These are phyloP conservation scores for Kazachstania taianensis DNA, from an alignment of 805 yeast genomes.

Conservation along the genomic window DNA sequence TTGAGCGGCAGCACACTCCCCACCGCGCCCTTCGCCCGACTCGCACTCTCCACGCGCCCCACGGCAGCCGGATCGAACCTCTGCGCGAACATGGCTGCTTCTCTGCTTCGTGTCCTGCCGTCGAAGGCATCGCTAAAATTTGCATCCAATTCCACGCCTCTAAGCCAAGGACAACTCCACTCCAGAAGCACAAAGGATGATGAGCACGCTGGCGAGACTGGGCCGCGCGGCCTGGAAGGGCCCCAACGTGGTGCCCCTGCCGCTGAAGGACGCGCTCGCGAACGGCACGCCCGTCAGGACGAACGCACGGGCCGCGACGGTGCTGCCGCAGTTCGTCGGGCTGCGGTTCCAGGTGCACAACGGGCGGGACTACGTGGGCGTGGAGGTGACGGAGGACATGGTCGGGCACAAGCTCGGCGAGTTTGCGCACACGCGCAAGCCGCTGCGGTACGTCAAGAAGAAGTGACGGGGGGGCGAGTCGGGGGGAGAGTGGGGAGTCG, in stretches of 20 bases:
- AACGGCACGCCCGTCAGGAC: conserved; percentile 85
- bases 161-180: too few relatives aligned
- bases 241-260: conserved; percentile 89
- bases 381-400: conserved; percentile 87
- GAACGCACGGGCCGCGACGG: conserved; percentile 91
- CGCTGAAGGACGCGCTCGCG: conserved; percentile 75
- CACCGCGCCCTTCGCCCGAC: neutral
- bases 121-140: too few relatives aligned
- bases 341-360: conserved; percentile 90
- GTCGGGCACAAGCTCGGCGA: conserved; percentile 94
- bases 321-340: conserved; percentile 92
- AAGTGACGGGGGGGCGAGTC: conserved; percentile 18
- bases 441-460: conserved; percentile 34
- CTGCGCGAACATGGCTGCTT: conserved; percentile 66
- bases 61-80: conserved; percentile 43
- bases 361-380: conserved; percentile 86
- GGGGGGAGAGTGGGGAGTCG: too few relatives aligned
- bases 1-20: conserved; percentile 17
- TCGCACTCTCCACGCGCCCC: neutral
- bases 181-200: too few relatives aligned
- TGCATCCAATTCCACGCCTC: too few relatives aligned
- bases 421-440: conserved; percentile 88
- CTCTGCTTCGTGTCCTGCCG: too few relatives aligned
- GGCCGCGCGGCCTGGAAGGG: conserved; percentile 59
- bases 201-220: conserved; percentile 1